Evolutionary conservation across 495 filamentous ascomycete genomes (phyloP).

Genomic region (Bombardia bombarda): DNA sequence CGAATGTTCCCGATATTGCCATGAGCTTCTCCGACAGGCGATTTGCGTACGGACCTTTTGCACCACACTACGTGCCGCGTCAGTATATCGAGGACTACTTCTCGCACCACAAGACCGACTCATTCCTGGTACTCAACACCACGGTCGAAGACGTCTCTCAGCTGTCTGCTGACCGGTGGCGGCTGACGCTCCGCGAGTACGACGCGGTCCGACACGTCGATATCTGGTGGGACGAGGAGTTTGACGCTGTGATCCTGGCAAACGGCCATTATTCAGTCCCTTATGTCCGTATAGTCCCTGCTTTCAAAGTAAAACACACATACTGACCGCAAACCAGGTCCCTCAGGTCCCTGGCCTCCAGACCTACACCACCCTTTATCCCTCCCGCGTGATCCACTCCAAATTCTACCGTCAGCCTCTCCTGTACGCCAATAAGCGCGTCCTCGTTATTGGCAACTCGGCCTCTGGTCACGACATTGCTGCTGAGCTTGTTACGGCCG

Average conservation of each 20-base stretch:
- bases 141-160: conserved; percentile 39
- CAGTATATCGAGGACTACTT: conserved; percentile 45
- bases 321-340: no score
- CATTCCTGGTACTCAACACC: conserved; percentile 34
- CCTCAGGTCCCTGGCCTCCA: conserved; percentile 35
- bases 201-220: conserved; percentile 31
- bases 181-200: conserved; percentile 34
- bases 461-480: conserved; percentile 43
- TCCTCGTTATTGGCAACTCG: conserved; percentile 42
- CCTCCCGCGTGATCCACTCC: conserved; percentile 34
- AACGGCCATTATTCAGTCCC: conserved; percentile 47
- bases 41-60: conserved; percentile 45
- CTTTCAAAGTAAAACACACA: background rate
- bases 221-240: conserved; percentile 40
- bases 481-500: conserved; percentile 25
- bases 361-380: conserved; percentile 30
- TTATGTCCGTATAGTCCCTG: conserved; percentile 23
- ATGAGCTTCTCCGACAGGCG: conserved; percentile 42
- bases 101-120: conserved; percentile 30
- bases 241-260: conserved; percentile 42
- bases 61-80: conserved; percentile 37
- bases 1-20: conserved; percentile 43
- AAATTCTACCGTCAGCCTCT: conserved; percentile 35
- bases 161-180: conserved; percentile 26
- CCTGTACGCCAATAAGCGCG: conserved; percentile 23